Conservation (phyloP, 805 yeast genomes). For the Sugiyamaella valdiviana region DNA sequence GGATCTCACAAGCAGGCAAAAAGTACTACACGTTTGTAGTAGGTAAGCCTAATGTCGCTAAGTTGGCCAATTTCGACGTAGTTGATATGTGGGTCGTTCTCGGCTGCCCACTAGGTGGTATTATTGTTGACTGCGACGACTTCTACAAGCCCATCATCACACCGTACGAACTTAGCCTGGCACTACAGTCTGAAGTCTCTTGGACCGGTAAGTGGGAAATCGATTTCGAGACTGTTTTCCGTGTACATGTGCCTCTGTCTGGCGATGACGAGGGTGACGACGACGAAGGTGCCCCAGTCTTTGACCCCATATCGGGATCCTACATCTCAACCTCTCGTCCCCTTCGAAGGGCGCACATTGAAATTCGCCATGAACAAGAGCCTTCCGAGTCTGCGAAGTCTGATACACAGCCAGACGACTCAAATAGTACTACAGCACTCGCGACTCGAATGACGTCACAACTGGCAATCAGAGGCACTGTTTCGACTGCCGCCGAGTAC, state of each 20-base stretch:
- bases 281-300: constrained; percentile 67
- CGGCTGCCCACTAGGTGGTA: constrained; percentile 94
- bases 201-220: constrained; percentile 96
- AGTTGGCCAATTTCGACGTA: constrained; percentile 91
- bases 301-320: constrained; percentile 83
- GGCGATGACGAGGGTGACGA: constrained; percentile 26
- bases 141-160: constrained; percentile 89
- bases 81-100: constrained; percentile 90
- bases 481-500: constrained; percentile 79
- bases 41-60: constrained; percentile 97
- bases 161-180: constrained; percentile 82
- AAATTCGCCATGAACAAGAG: constrained; percentile 42
- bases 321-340: constrained; percentile 69
- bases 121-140: constrained; percentile 68
- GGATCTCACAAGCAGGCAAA: constrained; percentile 71
- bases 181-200: constrained; percentile 63
- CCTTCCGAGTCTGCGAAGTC: not conserved
- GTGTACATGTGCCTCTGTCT: constrained; percentile 25
- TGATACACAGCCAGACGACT: not conserved
- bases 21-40: constrained; percentile 93
- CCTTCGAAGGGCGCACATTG: constrained; percentile 56
- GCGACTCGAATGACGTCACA: constrained; percentile 49
- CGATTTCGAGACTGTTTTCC: constrained; percentile 58
- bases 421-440: constrained; percentile 24
- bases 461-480: constrained; percentile 66